Percentiles rank a stretch among this genome's conserved stretches.
Evolutionary conservation across 169 alveolate genomes (phyloP).

Genomic region (Theileria annulata): DNA sequence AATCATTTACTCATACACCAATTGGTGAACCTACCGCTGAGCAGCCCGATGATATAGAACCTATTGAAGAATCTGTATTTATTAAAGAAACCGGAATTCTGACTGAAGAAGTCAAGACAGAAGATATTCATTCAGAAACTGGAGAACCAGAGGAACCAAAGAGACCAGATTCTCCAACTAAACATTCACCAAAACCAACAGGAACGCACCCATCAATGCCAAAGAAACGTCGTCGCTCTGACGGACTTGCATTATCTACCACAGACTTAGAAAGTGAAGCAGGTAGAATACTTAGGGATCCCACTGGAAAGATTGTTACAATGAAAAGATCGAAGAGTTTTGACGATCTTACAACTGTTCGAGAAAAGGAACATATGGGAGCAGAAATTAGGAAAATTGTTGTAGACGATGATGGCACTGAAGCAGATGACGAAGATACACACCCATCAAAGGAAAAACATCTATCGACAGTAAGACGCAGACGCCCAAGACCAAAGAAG

Average conservation of each 20-base stretch:
- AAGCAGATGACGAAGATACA: not conserved
- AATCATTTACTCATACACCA: not conserved
- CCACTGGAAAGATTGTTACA: not conserved
- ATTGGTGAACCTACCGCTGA: not conserved
- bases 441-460: not conserved
- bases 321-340: not conserved
- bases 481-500: not conserved
- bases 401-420: not conserved
- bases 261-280: not conserved
- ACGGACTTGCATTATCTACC: not conserved
- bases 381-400: not conserved
- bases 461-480: not conserved
- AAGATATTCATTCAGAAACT: too few relatives aligned
- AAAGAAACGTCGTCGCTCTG: not conserved
- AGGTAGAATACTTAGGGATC: not conserved
- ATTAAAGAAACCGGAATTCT: not conserved
- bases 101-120: not conserved
- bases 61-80: too few relatives aligned
- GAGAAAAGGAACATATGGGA: not conserved
- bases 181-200: not conserved
- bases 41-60: too few relatives aligned
- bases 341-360: not conserved
- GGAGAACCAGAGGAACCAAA: not conserved
- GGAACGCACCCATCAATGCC: not conserved
- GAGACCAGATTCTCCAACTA: not conserved